Percentiles rank a stretch among this genome's conserved stretches.
phyloP scores from a whole-genome alignment of 2,329 filamentous ascomycete species.

The Corinectria fuckeliana region DNA sequence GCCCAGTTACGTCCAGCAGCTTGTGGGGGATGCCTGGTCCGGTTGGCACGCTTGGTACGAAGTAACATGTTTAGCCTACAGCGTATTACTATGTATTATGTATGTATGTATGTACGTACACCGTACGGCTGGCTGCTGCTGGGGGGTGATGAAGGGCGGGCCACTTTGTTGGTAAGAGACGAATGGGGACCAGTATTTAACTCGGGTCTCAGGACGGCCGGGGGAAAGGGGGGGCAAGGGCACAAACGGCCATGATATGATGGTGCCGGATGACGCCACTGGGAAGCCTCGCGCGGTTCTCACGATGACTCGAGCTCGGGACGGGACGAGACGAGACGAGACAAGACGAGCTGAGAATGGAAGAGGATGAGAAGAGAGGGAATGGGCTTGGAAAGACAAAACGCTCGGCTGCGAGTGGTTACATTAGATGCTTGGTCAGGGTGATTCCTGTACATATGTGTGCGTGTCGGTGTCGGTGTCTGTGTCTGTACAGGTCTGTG shows the following conservation, averaged over 20 bases:
- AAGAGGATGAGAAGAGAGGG: not conserved
- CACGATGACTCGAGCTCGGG: too few species aligned
- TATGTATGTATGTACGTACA: too few species aligned
- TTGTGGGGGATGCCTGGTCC: slow-evolving; percentile 10
- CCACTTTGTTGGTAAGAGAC: slow-evolving; percentile 16
- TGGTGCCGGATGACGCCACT: slow-evolving; percentile 34
- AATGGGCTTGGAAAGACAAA: too few species aligned
- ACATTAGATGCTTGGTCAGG: too few species aligned
- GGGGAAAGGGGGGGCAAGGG: slow-evolving; percentile 14
- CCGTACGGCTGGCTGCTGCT: slow-evolving; percentile 2
- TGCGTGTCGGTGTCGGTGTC: too few species aligned
- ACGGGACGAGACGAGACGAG: too few species aligned
- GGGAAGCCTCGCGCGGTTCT: too few species aligned
- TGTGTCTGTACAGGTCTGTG: too few species aligned
- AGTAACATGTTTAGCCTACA: too few species aligned
- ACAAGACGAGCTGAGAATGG: not conserved
- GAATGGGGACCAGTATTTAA: slow-evolving; percentile 12
- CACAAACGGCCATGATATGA: slow-evolving; percentile 20
- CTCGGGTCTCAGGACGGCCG: slow-evolving; percentile 15
- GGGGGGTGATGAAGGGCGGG: slow-evolving; percentile 18
- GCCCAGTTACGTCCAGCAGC: slow-evolving; percentile 6
- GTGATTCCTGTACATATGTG: not conserved
- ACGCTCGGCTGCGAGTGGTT: too few species aligned
- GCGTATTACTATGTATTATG: too few species aligned
- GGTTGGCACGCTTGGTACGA: slow-evolving; percentile 12